These are phyloP conservation scores for Dipteronia sinensis DNA, from an alignment of 345 rosid species.

Conservation along the genomic window DNA sequence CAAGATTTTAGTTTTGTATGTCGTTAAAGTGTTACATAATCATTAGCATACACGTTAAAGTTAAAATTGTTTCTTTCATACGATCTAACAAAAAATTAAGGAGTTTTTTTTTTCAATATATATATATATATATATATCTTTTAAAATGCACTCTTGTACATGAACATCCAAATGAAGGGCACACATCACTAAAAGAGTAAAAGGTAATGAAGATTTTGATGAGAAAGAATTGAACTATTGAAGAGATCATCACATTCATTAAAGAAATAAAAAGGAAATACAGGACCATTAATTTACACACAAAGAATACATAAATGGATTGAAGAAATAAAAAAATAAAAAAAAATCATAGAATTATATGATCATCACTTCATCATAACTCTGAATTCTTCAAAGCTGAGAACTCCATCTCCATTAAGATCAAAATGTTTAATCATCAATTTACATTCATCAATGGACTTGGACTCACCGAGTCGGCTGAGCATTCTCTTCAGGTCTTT, in stretches of 20 bases:
- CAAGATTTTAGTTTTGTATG: too few relatives aligned
- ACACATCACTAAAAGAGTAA: neutral
- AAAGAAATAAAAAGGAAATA: too few relatives aligned
- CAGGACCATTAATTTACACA: neutral
- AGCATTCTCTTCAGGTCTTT: constrained; percentile 43
- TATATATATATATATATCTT: too few relatives aligned
- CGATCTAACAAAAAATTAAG: too few relatives aligned
- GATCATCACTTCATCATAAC: constrained; percentile 34
- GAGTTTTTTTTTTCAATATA: too few relatives aligned
- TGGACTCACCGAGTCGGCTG: constrained; percentile 43
- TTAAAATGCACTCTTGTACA: too few relatives aligned
- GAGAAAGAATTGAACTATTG: too few relatives aligned
- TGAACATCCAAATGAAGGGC: neutral
- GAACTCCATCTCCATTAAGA: constrained; percentile 47
- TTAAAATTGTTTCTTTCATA: too few relatives aligned
- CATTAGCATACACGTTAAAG: too few relatives aligned
- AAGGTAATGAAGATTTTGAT: neutral
- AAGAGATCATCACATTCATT: too few relatives aligned
- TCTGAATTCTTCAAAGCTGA: constrained; percentile 55
- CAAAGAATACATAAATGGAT: neutral
- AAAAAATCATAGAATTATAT: neutral
- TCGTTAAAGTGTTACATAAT: too few relatives aligned
- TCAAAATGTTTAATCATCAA: constrained; percentile 48
- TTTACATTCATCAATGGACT: constrained; percentile 41
- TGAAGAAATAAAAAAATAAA: neutral